A percentile compares a stretch with the other conserved stretches of the same genome.
These are phyloP conservation scores for Pseudoscleropodium purum DNA, from an alignment of 225 moss, liverwort and hornwort genomes.

Conservation along the genomic window DNA sequence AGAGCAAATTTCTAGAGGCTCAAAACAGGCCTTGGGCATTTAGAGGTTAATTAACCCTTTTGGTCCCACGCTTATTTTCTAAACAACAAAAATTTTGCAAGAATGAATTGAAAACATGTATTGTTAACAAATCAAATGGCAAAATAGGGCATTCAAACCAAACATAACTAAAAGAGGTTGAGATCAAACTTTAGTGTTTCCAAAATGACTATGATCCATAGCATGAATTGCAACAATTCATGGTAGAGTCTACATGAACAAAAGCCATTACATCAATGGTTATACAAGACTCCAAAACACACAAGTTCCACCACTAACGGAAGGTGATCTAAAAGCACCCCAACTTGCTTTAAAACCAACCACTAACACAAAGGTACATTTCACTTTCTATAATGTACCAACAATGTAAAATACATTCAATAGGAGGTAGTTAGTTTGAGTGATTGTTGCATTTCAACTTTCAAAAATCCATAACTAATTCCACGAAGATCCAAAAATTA, in stretches of 20 bases:
- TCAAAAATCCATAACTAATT: no score
- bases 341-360: no score
- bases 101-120: not conserved
- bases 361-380: no score
- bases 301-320: not conserved
- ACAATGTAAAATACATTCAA: no score
- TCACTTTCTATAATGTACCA: no score
- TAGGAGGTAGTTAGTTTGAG: no score
- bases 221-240: no score
- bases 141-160: not conserved
- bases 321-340: no score
- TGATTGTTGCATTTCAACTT: no score
- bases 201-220: not conserved
- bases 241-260: not conserved
- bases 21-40: no score
- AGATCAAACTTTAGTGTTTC: not conserved
- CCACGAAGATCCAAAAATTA: no score
- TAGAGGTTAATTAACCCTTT: not conserved
- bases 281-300: not conserved
- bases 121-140: not conserved
- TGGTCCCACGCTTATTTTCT: fast-evolving
- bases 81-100: not conserved
- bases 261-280: not conserved
- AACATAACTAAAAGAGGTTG: not conserved
- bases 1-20: no score